phyloP scores from a whole-genome alignment of 129 eudicot genomes.

The Lactuca saligna region DNA sequence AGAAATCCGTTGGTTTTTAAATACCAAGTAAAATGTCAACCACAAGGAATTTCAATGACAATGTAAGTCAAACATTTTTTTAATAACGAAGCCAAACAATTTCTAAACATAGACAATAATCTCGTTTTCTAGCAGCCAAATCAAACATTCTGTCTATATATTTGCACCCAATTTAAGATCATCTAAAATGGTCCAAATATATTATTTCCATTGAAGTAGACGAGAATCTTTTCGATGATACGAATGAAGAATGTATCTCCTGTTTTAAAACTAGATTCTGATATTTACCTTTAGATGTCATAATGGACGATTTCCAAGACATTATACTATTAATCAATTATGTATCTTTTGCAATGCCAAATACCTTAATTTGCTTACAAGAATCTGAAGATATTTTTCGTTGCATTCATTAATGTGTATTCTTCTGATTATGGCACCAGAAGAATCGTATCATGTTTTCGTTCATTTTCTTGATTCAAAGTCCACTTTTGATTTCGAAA shows the following conservation, averaged over 20 bases:
- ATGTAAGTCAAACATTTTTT: neutral
- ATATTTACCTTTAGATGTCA: neutral
- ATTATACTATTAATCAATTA: neutral
- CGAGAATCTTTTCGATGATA: neutral
- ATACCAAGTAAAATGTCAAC: neutral
- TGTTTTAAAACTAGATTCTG: slow-evolving; percentile 1
- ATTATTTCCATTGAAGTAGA: neutral
- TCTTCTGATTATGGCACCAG: neutral
- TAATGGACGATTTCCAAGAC: neutral
- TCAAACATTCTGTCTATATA: slow-evolving; percentile 12
- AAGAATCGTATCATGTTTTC: slow-evolving; percentile 3
- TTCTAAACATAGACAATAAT: slow-evolving; percentile 27
- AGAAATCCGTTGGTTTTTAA: neutral
- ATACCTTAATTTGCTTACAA: neutral
- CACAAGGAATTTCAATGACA: slow-evolving; percentile 3
- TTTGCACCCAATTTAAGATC: slow-evolving; percentile 15
- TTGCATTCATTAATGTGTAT: neutral
- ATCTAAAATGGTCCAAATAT: neutral
- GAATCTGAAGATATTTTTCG: neutral
- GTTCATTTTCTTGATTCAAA: slow-evolving; percentile 8
- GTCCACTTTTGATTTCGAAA: neutral
- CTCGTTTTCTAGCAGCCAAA: slow-evolving; percentile 20
- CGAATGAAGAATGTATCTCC: slow-evolving; percentile 4
- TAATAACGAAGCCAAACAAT: neutral
- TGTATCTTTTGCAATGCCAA: neutral